These are phyloP conservation scores for Bryum argenteum DNA, from an alignment of 225 moss, liverwort and hornwort species.

Conservation along the genomic window DNA sequence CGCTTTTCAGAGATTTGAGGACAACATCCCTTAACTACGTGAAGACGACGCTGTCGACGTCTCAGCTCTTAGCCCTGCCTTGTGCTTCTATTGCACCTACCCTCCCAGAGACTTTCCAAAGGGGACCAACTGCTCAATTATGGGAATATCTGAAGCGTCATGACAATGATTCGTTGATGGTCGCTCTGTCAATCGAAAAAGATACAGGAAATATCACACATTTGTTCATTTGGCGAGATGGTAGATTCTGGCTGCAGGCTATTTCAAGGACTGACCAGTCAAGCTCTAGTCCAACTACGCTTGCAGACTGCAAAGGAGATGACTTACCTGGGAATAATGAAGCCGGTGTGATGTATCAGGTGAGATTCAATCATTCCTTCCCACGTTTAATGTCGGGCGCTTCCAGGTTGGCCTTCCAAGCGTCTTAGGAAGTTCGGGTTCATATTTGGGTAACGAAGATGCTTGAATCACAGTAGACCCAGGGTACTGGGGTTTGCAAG, in stretches of 20 bases:
- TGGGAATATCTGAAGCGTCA: constrained; percentile 56
- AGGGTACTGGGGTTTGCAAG: constrained; percentile 9
- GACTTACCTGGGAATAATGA: constrained; percentile 30
- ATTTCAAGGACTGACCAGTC: constrained; percentile 37
- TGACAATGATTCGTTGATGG: constrained; percentile 41
- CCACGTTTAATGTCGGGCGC: constrained; percentile 3
- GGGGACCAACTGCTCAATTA: constrained; percentile 53
- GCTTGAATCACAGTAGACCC: constrained; percentile 5
- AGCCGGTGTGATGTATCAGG: constrained; percentile 31
- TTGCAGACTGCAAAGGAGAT: constrained; percentile 33
- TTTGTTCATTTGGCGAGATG: constrained; percentile 65
- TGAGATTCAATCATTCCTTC: constrained; percentile 25
- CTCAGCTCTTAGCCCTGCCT: constrained; percentile 63
- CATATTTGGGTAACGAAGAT: background rate
- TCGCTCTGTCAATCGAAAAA: constrained; percentile 62
- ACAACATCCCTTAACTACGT: constrained; percentile 40
- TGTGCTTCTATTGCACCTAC: constrained; percentile 57
- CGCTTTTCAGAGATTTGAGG: constrained; percentile 44
- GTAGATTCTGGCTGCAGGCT: constrained; percentile 62
- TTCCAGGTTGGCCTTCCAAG: constrained; percentile 4
- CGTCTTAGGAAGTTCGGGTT: background rate
- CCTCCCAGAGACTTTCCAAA: constrained; percentile 62
- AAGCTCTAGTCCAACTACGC: constrained; percentile 18
- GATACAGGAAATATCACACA: constrained; percentile 53
- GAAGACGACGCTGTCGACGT: constrained; percentile 43